phyloP scores from a whole-genome alignment of 1,284 basidiomycete genomes.

The Sporisorium exsertum region DNA sequence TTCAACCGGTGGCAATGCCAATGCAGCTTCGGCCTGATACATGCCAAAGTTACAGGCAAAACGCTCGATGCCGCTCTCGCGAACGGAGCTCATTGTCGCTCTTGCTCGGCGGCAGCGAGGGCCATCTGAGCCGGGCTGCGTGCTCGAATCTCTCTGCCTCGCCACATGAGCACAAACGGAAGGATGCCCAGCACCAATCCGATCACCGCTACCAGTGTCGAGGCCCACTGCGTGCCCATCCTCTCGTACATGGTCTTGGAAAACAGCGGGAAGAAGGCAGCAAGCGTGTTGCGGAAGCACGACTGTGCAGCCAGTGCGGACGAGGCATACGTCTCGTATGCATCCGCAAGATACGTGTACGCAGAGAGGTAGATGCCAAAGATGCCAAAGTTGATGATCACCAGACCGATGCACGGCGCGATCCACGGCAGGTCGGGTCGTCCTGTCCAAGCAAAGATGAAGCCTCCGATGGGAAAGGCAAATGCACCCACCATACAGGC shows the following conservation, averaged over 20 bases:
- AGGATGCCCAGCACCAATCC: constrained; percentile 50
- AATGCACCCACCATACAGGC: constrained; percentile 38
- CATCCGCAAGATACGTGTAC: constrained; percentile 41
- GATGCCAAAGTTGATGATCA: constrained; percentile 33
- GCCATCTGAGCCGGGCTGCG: constrained; percentile 35
- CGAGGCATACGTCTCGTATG: constrained; percentile 64
- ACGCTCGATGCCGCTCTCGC: not conserved
- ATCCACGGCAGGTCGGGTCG: constrained; percentile 18
- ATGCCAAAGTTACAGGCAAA: not conserved
- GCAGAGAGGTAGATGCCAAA: constrained; percentile 44
- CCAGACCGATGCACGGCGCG: constrained; percentile 39
- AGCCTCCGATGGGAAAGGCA: constrained; percentile 37
- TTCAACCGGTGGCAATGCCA: too few relatives aligned
- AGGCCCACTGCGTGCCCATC: constrained; percentile 50
- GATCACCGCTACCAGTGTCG: constrained; percentile 55
- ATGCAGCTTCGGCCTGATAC: not conserved
- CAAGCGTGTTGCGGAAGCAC: constrained; percentile 43
- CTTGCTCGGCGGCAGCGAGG: constrained; percentile 15
- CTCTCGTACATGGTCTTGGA: constrained; percentile 48
- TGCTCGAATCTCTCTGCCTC: constrained; percentile 49
- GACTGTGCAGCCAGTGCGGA: constrained; percentile 50
- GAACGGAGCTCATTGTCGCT: not conserved
- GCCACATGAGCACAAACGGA: constrained; percentile 58
- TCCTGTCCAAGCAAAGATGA: constrained; percentile 48
- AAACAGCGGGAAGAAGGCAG: constrained; percentile 39